A percentile compares a stretch with the other conserved stretches of the same genome.
phyloP scores from a whole-genome alignment of 2,329 filamentous ascomycete genomes.

The Colletotrichum neosansevieriae region DNA sequence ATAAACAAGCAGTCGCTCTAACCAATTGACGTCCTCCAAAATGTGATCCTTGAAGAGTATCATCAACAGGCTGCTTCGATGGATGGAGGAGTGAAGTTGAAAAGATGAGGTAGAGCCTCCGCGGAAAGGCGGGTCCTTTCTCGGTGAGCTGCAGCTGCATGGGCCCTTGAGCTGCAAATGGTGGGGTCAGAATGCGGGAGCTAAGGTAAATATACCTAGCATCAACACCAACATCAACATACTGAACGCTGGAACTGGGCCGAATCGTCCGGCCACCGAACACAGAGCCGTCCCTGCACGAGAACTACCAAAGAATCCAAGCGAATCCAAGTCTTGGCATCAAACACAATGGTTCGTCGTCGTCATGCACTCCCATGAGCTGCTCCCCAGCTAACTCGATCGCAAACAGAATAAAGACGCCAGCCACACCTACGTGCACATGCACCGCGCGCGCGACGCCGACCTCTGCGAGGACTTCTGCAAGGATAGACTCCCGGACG shows the following conservation, averaged over 20 bases:
- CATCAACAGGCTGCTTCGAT: too few relatives aligned
- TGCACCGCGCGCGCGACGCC: conserved; percentile 77
- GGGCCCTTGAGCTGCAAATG: conserved; percentile 7
- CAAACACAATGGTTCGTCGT: conserved; percentile 14
- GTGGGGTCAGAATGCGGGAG: conserved; percentile 5
- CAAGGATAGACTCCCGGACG: conserved; percentile 76
- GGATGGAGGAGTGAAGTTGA: too few relatives aligned
- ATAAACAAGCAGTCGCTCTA: too few relatives aligned
- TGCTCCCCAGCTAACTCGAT: background rate
- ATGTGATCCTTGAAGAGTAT: too few relatives aligned
- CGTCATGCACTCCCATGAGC: too few relatives aligned
- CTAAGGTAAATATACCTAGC: background rate
- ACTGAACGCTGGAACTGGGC: background rate
- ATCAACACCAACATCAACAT: conserved; percentile 27
- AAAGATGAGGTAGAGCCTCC: too few relatives aligned
- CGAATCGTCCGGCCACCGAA: too few relatives aligned
- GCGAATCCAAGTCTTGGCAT: too few relatives aligned
- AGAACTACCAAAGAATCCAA: background rate
- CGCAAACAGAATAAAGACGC: conserved; percentile 76
- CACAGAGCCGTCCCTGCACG: background rate
- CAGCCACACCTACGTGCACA: conserved; percentile 80
- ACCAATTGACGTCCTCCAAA: too few relatives aligned
- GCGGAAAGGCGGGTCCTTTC: too few relatives aligned
- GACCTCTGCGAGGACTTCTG: conserved; percentile 83
- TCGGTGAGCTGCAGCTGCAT: conserved; percentile 3